These are phyloP conservation scores for Acanthamoeba sp. DNA, from an alignment of 208 protist genomes.

Conservation along the genomic window DNA sequence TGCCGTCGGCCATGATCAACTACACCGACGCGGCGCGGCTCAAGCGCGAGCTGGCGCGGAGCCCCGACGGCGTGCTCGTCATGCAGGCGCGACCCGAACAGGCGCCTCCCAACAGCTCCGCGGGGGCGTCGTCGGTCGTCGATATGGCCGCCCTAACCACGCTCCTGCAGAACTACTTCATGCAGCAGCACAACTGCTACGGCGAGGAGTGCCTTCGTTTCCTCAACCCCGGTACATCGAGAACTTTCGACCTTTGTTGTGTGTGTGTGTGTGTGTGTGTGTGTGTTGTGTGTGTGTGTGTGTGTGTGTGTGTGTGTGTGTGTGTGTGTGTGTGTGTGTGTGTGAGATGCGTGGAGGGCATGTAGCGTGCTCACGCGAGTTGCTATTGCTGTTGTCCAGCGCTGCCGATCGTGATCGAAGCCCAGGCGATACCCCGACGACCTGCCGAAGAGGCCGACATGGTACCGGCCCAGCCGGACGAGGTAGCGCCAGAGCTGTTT, in stretches of 20 bases:
- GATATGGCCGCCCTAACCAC: not conserved
- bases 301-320: too few species aligned
- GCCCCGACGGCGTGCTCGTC: not conserved
- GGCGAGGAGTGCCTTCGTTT: not conserved
- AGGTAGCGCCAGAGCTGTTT: too few species aligned
- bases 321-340: too few species aligned
- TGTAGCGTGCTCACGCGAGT: too few species aligned
- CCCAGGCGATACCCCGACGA: not conserved
- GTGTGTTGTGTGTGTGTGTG: not conserved
- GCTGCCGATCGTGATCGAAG: not conserved
- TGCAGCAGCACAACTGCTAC: not conserved
- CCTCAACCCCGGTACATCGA: not conserved
- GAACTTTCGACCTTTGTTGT: not conserved
- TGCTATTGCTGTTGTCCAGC: not conserved
- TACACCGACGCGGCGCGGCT: not conserved
- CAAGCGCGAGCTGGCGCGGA: not conserved
- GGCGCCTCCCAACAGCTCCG: not conserved
- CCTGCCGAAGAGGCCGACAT: not conserved
- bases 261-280: too few species aligned
- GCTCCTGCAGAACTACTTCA: not conserved
- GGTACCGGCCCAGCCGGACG: too few species aligned
- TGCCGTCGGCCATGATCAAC: constrained; percentile 5
- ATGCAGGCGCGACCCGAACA: not conserved
- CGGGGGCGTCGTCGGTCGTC: not conserved
- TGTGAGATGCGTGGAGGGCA: too few species aligned